Evolutionary conservation across 352 stramenopile species (phyloP).

Genomic region (Pythium phragmiticola): DNA sequence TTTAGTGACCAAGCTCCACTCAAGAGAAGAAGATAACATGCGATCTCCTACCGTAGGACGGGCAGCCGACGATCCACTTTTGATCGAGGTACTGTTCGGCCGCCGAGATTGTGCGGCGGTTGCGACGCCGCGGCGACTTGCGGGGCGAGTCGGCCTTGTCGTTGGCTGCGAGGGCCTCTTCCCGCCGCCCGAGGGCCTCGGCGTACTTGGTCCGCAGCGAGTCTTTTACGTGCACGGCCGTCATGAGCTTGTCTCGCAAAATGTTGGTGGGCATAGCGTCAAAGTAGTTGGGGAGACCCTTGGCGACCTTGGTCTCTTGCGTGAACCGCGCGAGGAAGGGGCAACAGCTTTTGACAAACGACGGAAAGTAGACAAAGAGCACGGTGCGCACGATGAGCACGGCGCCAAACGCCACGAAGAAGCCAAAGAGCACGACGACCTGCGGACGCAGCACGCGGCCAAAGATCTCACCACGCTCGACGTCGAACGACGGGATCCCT

Average conservation of each 20-base stretch:
- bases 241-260: constrained; percentile 50
- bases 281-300: constrained; percentile 83
- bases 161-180: not conserved
- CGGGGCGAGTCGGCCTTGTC: constrained; percentile 13
- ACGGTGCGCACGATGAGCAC: constrained; percentile 54
- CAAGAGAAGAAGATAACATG: no score
- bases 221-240: constrained; percentile 29
- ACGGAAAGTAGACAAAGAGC: constrained; percentile 72
- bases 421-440: constrained; percentile 75
- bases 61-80: constrained; percentile 68
- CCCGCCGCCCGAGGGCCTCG: constrained; percentile 39
- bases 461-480: constrained; percentile 47
- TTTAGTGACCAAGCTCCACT: no score
- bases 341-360: constrained; percentile 52
- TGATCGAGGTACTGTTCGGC: constrained; percentile 50
- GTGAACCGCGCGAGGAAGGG: constrained; percentile 52
- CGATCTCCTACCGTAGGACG: constrained; percentile 52
- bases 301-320: constrained; percentile 53
- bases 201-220: constrained; percentile 49
- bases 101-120: constrained; percentile 37
- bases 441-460: constrained; percentile 61
- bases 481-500: constrained; percentile 54
- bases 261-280: constrained; percentile 67
- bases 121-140: constrained; percentile 33
- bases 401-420: constrained; percentile 52